phyloP scores from a whole-genome alignment of 2,329 filamentous ascomycete genomes.

The Pseudophaeomoniella oleicola region DNA sequence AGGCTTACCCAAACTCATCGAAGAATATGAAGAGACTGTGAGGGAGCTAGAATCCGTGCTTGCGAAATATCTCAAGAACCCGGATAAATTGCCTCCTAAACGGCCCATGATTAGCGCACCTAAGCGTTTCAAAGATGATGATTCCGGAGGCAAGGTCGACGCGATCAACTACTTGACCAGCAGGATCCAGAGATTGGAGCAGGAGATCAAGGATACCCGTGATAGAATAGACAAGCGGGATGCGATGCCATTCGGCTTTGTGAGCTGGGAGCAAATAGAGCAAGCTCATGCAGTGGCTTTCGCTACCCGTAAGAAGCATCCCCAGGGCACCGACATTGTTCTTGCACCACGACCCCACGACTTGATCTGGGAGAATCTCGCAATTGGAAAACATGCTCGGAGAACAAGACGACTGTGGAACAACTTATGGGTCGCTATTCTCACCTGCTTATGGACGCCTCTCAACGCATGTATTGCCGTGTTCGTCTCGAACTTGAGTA shows the following conservation, averaged over 20 bases:
- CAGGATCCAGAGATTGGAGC: constrained; percentile 68
- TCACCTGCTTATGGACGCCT: constrained; percentile 76
- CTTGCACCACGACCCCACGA: constrained; percentile 80
- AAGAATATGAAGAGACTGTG: constrained; percentile 68
- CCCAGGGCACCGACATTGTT: constrained; percentile 59
- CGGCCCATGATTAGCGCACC: constrained; percentile 62
- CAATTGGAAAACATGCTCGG: constrained; percentile 52
- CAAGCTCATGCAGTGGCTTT: constrained; percentile 83
- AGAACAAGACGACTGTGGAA: constrained; percentile 63
- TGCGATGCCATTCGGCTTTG: constrained; percentile 84
- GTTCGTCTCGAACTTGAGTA: constrained; percentile 74
- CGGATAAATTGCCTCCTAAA: constrained; percentile 58
- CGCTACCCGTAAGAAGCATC: constrained; percentile 64
- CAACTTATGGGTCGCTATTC: constrained; percentile 64
- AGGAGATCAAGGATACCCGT: constrained; percentile 71
- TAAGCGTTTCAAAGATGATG: constrained; percentile 60
- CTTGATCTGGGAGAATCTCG: constrained; percentile 91
- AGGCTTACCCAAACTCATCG: constrained; percentile 70
- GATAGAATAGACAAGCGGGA: constrained; percentile 72
- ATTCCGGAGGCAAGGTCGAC: constrained; percentile 64
- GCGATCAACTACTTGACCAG: constrained; percentile 86
- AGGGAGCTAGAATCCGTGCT: constrained; percentile 69
- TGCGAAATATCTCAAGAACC: constrained; percentile 82
- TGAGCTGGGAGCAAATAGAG: constrained; percentile 76
- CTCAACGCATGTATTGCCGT: constrained; percentile 92